These are phyloP conservation scores for Zalerion maritima DNA, from an alignment of 495 filamentous ascomycete species.

Conservation along the genomic window DNA sequence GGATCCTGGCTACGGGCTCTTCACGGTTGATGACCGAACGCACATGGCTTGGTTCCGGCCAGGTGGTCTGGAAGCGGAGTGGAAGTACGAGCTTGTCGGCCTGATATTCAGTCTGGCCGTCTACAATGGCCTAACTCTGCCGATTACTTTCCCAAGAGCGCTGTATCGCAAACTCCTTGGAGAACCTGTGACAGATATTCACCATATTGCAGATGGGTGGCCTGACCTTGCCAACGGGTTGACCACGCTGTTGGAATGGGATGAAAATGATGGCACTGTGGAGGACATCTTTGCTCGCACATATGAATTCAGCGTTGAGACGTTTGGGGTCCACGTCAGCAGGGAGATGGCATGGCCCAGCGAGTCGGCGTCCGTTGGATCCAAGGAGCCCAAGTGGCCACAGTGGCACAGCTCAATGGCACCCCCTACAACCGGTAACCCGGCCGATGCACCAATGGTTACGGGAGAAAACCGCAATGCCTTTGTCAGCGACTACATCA, in stretches of 20 bases:
- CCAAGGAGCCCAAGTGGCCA: conserved; percentile 17
- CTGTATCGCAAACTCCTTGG: conserved; percentile 73
- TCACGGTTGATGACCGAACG: conserved; percentile 58
- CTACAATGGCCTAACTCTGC: conserved; percentile 84
- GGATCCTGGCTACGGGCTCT: conserved; percentile 57
- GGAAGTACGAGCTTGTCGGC: conserved; percentile 84
- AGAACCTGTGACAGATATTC: conserved; percentile 44
- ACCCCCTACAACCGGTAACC: conserved; percentile 17
- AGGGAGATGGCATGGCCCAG: conserved; percentile 31
- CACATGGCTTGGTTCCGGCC: conserved; percentile 81
- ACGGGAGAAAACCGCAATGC: conserved; percentile 61
- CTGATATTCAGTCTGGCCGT: conserved; percentile 80
- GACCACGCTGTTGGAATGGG: conserved; percentile 55
- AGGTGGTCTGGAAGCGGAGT: conserved; percentile 59
- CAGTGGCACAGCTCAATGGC: conserved; percentile 5
- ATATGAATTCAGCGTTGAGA: conserved; percentile 72
- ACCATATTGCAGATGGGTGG: conserved; percentile 81
- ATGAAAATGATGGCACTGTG: conserved; percentile 56
- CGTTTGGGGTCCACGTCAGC: conserved; percentile 40
- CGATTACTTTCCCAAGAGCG: conserved; percentile 69
- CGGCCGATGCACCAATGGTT: conserved; percentile 44
- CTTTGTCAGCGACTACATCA: conserved; percentile 80
- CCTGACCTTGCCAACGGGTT: conserved; percentile 61
- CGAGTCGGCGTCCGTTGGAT: conserved; percentile 21
- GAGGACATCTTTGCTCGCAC: conserved; percentile 65